Evolutionary conservation across 2,329 filamentous ascomycete genomes (phyloP).

Genomic region (Cadophora sp.): DNA sequence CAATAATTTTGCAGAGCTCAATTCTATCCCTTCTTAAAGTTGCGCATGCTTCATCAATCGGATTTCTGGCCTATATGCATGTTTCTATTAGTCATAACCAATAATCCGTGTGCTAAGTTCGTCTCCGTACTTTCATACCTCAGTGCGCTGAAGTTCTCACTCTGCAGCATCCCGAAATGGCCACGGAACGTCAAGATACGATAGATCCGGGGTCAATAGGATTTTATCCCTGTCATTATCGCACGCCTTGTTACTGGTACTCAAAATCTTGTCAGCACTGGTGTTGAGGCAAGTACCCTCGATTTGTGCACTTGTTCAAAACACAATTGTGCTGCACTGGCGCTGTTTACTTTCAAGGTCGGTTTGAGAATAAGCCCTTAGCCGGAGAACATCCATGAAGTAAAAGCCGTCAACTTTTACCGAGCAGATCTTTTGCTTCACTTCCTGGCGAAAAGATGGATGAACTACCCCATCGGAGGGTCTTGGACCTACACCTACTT

Average conservation of each 20-base stretch:
- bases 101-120: neutral
- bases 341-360: neutral
- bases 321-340: neutral
- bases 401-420: no score
- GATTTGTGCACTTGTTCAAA: slow-evolving; percentile 1
- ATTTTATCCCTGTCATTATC: neutral
- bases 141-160: neutral
- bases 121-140: slow-evolving; percentile 5
- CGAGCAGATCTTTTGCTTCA: no score
- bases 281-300: slow-evolving; percentile 10
- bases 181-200: slow-evolving; percentile 1
- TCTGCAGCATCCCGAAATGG: neutral
- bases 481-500: neutral
- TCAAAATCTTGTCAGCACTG: neutral
- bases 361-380: neutral
- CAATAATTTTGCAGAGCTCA: no score
- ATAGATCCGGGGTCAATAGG: neutral
- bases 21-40: neutral
- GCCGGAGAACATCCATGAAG: neutral
- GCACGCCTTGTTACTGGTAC: neutral
- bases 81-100: slow-evolving; percentile 1
- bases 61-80: neutral
- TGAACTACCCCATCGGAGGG: neutral
- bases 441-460: neutral
- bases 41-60: neutral